Base-by-base conservation (phyloP, 495 filamentous ascomycete genomes). In the Tuber brumale region DNA sequence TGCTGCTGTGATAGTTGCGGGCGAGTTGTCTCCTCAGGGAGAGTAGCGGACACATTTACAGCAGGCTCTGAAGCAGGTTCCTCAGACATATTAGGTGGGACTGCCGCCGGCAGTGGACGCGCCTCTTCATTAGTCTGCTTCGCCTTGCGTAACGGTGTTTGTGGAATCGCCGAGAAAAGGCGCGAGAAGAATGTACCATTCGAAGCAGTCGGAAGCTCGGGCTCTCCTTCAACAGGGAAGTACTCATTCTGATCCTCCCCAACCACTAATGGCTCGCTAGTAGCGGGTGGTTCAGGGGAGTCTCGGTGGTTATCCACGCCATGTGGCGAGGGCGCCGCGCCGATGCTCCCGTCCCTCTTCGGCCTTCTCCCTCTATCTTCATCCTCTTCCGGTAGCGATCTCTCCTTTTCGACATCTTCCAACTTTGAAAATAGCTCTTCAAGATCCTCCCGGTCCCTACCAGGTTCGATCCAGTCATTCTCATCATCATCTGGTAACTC, bases 401-500 rank as follows among this genome's bases (percentile, higher is more conserved):
- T 46, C 44, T 72, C 78, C 48, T 73, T 75, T 74, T 81, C 79
- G 23, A 80, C 79, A 5, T 70, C 70, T 70, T 81, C 79, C 35
- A 80, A 44, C 43, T 45, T 80, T 46, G 71, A 72, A 37, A 80
- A 31, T 18, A 80, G 31, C 42, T 80, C 78, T 4, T 43, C 19
- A 18, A 69, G 70, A 37, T 70, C 74, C 44, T 73, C 77, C 42
- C 37, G 35, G 10, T 71, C 69, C 35, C 72, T 72, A 31, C 39
- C 57, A 3, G 57, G 57, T 18, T 66, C 57, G 2, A 66, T 19
- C 57, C 57, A 66, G n/a, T 45, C 81, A 9, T 35, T 79, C 18
- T 80, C 80, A 31, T 72, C 41, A 23, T 77, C 76, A 23, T 77
- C 81, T 6, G 72, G 79, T 1, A 82, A 75, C 27, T 83, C 76